Evolutionary conservation across 1,139 yeast genomes (phyloP).

Genomic region (Pichiaceae sp.): DNA sequence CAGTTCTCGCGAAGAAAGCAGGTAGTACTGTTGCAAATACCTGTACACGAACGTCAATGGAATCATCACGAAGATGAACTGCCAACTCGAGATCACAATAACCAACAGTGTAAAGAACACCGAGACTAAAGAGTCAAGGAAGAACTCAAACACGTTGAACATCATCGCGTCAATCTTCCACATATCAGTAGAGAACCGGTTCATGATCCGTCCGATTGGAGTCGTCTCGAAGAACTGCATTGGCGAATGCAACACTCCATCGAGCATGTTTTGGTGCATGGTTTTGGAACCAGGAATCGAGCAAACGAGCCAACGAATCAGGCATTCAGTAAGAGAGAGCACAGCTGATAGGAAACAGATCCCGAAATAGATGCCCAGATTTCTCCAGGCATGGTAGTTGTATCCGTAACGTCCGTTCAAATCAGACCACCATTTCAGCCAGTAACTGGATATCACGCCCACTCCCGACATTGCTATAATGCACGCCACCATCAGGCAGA

Average conservation of each 20-base stretch:
- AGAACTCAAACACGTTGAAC: constrained; percentile 78
- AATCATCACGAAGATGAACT: constrained; percentile 58
- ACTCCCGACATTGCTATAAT: constrained; percentile 51
- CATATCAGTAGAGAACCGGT: constrained; percentile 90
- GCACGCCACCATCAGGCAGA: constrained; percentile 41
- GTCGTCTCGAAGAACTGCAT: constrained; percentile 97
- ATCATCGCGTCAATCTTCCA: constrained; percentile 85
- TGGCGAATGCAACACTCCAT: constrained; percentile 80
- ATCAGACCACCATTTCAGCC: constrained; percentile 98
- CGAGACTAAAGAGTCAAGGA: constrained; percentile 61
- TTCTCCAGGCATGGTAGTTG: constrained; percentile 63
- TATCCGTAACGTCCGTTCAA: constrained; percentile 59
- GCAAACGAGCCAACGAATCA: constrained; percentile 75
- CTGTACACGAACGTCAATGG: constrained; percentile 70
- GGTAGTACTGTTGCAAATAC: constrained; percentile 82
- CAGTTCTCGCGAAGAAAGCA: constrained; percentile 86
- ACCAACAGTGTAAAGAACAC: constrained; percentile 81
- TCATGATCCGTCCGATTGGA: constrained; percentile 89
- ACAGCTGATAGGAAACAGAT: constrained; percentile 64
- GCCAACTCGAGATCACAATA: constrained; percentile 84
- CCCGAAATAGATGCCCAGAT: constrained; percentile 67
- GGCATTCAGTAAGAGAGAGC: constrained; percentile 57
- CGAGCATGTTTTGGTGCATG: constrained; percentile 74
- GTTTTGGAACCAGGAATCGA: constrained; percentile 75
- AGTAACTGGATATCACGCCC: constrained; percentile 61